phyloP scores from a whole-genome alignment of 495 filamentous ascomycete species.

The Penicillium pulvis region DNA sequence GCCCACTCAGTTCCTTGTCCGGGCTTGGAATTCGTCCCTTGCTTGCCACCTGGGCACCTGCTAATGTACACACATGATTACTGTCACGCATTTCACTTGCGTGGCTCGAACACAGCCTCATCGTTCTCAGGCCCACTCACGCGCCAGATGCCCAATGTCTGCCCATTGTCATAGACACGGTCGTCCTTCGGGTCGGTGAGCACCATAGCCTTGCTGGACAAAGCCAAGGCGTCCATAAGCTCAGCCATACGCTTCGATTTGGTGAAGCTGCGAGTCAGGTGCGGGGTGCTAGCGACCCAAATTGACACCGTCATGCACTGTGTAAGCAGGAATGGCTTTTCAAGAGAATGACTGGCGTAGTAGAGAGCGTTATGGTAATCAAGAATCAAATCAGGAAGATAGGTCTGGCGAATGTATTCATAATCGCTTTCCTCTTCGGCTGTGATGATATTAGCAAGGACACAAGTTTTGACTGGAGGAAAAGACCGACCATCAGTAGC shows the following conservation, averaged over 20 bases:
- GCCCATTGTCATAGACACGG: slow-evolving; percentile 38
- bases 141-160: slow-evolving; percentile 52
- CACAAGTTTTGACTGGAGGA: not conserved
- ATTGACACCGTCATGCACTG: slow-evolving; percentile 79
- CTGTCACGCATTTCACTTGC: slow-evolving; percentile 10
- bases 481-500: slow-evolving; percentile 39
- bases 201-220: slow-evolving; percentile 72
- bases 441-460: slow-evolving; percentile 25
- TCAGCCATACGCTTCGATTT: slow-evolving; percentile 71
- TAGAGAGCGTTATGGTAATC: slow-evolving; percentile 77
- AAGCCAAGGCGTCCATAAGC: slow-evolving; percentile 72
- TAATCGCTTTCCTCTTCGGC: slow-evolving; percentile 45
- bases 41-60: slow-evolving; percentile 6
- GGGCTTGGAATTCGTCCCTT: not conserved
- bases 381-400: slow-evolving; percentile 79
- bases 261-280: slow-evolving; percentile 66
- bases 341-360: slow-evolving; percentile 62
- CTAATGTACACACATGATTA: slow-evolving; percentile 30
- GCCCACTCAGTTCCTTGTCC: not conserved
- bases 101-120: slow-evolving; percentile 23
- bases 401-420: slow-evolving; percentile 64
- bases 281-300: slow-evolving; percentile 61
- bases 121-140: slow-evolving; percentile 35
- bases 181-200: slow-evolving; percentile 45
- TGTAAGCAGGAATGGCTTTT: slow-evolving; percentile 62